Evolutionary conservation across 2,329 filamentous ascomycete genomes (phyloP).

Genomic region (Knufia petricola): DNA sequence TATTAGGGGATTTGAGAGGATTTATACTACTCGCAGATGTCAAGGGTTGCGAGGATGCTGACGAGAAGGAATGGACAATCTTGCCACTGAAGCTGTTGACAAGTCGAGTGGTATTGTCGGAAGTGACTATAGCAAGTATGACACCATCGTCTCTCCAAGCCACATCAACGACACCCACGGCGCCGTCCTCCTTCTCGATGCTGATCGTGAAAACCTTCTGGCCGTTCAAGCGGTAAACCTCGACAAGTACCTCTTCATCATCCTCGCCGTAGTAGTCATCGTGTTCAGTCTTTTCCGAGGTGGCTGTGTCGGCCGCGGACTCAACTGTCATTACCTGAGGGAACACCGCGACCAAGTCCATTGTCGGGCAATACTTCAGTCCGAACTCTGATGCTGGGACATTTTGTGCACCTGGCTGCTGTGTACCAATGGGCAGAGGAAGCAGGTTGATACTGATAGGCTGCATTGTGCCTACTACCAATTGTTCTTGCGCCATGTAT

Average conservation of each 20-base stretch:
- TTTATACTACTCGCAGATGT: slow-evolving; percentile 41
- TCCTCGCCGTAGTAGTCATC: slow-evolving; percentile 54
- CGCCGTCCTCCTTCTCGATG: slow-evolving; percentile 24
- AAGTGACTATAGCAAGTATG: slow-evolving; percentile 74
- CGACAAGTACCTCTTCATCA: slow-evolving; percentile 42
- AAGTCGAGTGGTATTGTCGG: slow-evolving; percentile 66
- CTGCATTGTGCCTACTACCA: background rate
- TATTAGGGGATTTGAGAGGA: slow-evolving; percentile 9
- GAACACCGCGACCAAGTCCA: slow-evolving; percentile 65
- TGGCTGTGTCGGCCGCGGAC: background rate
- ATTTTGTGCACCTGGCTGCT: background rate
- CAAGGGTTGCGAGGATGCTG: slow-evolving; percentile 37
- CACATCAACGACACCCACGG: slow-evolving; percentile 25
- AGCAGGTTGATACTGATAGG: slow-evolving; percentile 4
- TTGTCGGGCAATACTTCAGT: slow-evolving; percentile 60
- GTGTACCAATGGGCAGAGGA: background rate
- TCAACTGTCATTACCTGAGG: background rate
- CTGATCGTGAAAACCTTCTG: slow-evolving; percentile 55
- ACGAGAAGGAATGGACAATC: slow-evolving; percentile 50
- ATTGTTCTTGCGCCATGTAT: background rate
- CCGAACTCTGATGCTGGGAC: background rate
- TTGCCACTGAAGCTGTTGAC: slow-evolving; percentile 74
- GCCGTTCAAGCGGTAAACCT: slow-evolving; percentile 68
- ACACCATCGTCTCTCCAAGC: slow-evolving; percentile 64
- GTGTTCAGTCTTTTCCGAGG: background rate